phyloP scores from a whole-genome alignment of 23 red algal genomes.

The Gracilaria gracilis region DNA sequence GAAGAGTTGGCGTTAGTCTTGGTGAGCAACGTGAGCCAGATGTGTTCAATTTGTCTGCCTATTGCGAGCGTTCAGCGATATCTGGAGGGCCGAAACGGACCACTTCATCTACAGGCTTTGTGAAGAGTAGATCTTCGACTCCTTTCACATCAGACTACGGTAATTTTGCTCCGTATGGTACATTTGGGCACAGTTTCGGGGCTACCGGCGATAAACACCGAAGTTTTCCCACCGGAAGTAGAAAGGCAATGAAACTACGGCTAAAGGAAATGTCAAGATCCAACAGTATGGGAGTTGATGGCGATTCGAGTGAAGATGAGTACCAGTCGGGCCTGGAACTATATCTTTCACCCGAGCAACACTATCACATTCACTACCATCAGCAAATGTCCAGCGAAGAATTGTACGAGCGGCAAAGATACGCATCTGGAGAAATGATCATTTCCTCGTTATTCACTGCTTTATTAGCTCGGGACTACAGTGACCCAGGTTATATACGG shows the following conservation, averaged over 20 bases:
- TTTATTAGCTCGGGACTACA: no score
- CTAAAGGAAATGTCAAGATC: constrained; percentile 61
- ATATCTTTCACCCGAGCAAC: constrained; percentile 32
- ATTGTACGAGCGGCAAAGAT: constrained; percentile 72
- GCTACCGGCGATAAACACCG: not conserved
- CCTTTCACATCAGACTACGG: constrained; percentile 23
- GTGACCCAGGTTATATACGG: constrained; percentile 70
- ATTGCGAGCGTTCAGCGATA: constrained; percentile 20
- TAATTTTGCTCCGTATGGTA: constrained; percentile 24
- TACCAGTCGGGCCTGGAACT: constrained; percentile 7
- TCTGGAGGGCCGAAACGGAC: constrained; percentile 23
- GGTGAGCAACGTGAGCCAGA: constrained; percentile 59
- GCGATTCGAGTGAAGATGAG: constrained; percentile 52
- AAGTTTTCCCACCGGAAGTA: constrained; percentile 29
- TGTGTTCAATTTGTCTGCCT: constrained; percentile 20
- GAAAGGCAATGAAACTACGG: constrained; percentile 10
- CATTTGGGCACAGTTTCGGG: constrained; percentile 27
- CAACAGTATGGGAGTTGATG: constrained; percentile 58
- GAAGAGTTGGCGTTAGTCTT: constrained; percentile 48
- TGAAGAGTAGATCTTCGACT: constrained; percentile 18
- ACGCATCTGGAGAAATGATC: constrained; percentile 83
- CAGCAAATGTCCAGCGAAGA: constrained; percentile 59
- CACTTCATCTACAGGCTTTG: constrained; percentile 23
- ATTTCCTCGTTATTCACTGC: constrained; percentile 74
- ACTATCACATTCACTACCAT: constrained; percentile 43